A percentile compares a stretch with the other conserved stretches of the same genome.
These are phyloP conservation scores for Termitomyces heimii DNA, from an alignment of 768 basidiomycete genomes.

Conservation along the genomic window DNA sequence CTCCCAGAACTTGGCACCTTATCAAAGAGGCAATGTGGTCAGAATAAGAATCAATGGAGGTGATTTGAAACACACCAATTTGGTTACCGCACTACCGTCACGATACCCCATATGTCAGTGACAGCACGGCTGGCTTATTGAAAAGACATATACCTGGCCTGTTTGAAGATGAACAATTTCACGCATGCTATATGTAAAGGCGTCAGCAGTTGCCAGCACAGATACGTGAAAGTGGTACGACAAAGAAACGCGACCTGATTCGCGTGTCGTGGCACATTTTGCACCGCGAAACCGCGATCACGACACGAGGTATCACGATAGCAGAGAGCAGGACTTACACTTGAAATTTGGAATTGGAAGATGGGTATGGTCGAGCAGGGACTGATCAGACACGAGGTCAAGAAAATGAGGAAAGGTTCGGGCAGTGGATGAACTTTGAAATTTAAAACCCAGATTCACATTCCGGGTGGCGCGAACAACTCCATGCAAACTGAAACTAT, in stretches of 20 bases:
- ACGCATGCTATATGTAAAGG: conserved; percentile 69
- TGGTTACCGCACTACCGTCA: conserved; percentile 90
- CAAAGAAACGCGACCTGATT: conserved; percentile 31
- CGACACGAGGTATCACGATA: not conserved
- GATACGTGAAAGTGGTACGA: conserved; percentile 39
- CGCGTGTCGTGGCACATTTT: conserved; percentile 19
- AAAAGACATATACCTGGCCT: conserved; percentile 68
- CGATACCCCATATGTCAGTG: conserved; percentile 23
- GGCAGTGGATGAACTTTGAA: conserved; percentile 34
- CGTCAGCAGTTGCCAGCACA: conserved; percentile 21
- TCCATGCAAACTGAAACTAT: not conserved
- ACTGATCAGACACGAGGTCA: conserved; percentile 40
- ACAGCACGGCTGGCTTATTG: not conserved
- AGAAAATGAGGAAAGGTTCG: conserved; percentile 34
- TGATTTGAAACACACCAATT: conserved; percentile 64
- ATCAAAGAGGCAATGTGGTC: conserved; percentile 12
- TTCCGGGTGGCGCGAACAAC: conserved; percentile 26
- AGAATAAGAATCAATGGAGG: conserved; percentile 13
- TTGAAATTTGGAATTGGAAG: conserved; percentile 29
- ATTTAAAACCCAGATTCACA: conserved; percentile 39
- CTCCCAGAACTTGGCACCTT: conserved; percentile 97
- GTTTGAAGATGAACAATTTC: conserved; percentile 99
- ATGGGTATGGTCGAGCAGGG: conserved; percentile 35
- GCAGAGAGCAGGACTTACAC: conserved; percentile 29
- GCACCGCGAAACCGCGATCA: conserved; percentile 12